These are phyloP conservation scores for Wakefieldia striispora DNA, from an alignment of 768 basidiomycete genomes.

Conservation along the genomic window DNA sequence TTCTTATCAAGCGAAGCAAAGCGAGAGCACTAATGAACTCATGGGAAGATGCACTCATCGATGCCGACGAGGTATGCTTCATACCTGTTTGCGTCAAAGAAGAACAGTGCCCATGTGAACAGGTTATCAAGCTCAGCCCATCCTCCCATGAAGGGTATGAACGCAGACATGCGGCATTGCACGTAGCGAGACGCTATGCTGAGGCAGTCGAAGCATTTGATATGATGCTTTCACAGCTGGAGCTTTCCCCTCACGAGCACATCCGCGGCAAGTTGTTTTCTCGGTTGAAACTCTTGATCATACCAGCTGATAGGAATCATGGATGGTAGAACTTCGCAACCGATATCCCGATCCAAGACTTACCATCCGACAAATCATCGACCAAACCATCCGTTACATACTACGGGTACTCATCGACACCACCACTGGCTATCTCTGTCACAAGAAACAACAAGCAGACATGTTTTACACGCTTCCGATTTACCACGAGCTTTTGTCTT, in stretches of 20 bases:
- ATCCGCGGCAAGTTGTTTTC: neutral
- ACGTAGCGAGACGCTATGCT: neutral
- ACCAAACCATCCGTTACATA: neutral
- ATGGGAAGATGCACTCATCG: constrained; percentile 1
- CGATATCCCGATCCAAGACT: neutral
- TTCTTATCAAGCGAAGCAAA: constrained; percentile 9
- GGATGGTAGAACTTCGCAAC: neutral
- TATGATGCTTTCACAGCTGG: neutral
- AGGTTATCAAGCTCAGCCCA: constrained; percentile 1
- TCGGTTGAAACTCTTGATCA: neutral
- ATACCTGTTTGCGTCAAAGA: neutral
- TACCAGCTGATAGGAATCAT: too few relatives aligned
- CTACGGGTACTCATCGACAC: constrained; percentile 5
- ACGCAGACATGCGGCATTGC: neutral
- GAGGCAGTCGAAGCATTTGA: neutral
- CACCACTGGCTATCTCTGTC: neutral
- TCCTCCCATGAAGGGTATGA: neutral
- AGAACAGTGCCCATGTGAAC: neutral
- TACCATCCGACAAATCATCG: neutral
- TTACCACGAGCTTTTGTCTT: neutral
- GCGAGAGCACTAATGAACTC: neutral
- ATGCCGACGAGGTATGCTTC: constrained; percentile 7
- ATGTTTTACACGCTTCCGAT: neutral
- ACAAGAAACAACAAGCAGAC: neutral
- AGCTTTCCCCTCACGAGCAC: neutral